These are phyloP conservation scores for Baudoinia panamericana DNA, from an alignment of 495 filamentous ascomycete genomes.

Conservation along the genomic window DNA sequence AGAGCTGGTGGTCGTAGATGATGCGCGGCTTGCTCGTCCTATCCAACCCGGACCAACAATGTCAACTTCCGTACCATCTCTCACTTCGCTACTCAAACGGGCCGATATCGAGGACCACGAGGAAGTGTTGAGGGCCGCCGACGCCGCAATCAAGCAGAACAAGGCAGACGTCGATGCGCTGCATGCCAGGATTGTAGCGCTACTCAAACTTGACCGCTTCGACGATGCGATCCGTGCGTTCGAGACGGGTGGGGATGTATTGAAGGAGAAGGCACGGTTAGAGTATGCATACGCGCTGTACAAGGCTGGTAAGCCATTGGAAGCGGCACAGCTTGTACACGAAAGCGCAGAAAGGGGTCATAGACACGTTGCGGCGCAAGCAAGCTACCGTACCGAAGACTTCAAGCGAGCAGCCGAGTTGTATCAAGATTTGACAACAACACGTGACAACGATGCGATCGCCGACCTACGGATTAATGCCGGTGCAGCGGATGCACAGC, in stretches of 20 bases:
- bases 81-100: constrained; percentile 43
- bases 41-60: constrained; percentile 6
- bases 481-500: constrained; percentile 66
- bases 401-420: constrained; percentile 58
- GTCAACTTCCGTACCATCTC: constrained; percentile 33
- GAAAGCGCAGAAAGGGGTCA: constrained; percentile 44
- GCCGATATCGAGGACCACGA: constrained; percentile 63
- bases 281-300: constrained; percentile 90
- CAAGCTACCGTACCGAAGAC: constrained; percentile 71
- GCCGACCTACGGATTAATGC: constrained; percentile 81
- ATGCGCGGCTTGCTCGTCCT: background rate
- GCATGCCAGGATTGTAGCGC: constrained; percentile 67
- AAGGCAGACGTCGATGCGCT: constrained; percentile 54
- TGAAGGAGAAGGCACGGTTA: constrained; percentile 53
- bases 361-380: constrained; percentile 78
- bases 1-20: constrained; percentile 5
- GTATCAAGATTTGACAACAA: constrained; percentile 49
- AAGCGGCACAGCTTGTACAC: constrained; percentile 50
- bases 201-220: constrained; percentile 87
- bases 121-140: constrained; percentile 55
- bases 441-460: constrained; percentile 46
- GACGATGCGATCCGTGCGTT: constrained; percentile 73
- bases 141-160: constrained; percentile 50
- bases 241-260: constrained; percentile 51
- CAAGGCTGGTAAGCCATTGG: constrained; percentile 61